Evolutionary conservation across 2,329 filamentous ascomycete species (phyloP).

Genomic region (Pseudogymnoascus sp.): DNA sequence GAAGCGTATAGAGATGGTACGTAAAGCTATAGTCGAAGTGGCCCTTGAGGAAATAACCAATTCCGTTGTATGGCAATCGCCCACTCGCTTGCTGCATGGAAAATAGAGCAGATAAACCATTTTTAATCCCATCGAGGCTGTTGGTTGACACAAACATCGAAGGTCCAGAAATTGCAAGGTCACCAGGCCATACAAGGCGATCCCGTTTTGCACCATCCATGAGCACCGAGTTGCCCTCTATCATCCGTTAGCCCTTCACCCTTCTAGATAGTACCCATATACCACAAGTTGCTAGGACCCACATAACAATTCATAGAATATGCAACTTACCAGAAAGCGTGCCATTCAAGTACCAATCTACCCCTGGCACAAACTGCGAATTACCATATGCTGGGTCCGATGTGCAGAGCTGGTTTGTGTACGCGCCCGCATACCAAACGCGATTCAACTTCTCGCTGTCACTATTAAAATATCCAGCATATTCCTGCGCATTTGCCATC

Average conservation of each 20-base stretch:
- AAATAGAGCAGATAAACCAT: slow-evolving; percentile 43
- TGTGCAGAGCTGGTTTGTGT: slow-evolving; percentile 26
- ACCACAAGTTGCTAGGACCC: background rate
- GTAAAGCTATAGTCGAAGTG: slow-evolving; percentile 38
- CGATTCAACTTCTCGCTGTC: slow-evolving; percentile 30
- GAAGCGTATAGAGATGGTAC: slow-evolving; percentile 51
- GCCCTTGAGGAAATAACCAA: slow-evolving; percentile 24
- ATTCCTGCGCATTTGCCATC: slow-evolving; percentile 6
- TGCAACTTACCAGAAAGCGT: background rate
- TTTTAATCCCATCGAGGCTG: slow-evolving; percentile 42
- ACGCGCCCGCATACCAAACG: slow-evolving; percentile 33
- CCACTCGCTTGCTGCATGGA: slow-evolving; percentile 31
- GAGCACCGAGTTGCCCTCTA: slow-evolving; percentile 22
- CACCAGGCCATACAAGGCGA: slow-evolving; percentile 49
- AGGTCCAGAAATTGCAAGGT: slow-evolving; percentile 50
- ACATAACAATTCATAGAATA: too few species aligned
- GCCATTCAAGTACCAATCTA: background rate
- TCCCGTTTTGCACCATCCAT: slow-evolving; percentile 49
- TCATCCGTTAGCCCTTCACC: background rate
- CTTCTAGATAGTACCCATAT: background rate
- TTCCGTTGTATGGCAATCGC: slow-evolving; percentile 44
- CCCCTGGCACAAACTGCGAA: slow-evolving; percentile 13
- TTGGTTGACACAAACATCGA: slow-evolving; percentile 47
- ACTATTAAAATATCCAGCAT: slow-evolving; percentile 25
- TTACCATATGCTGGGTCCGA: slow-evolving; percentile 22